Evolutionary conservation across 2,329 filamentous ascomycete genomes (phyloP), one percentile per base, ranked within the genome.

Genomic region (Trichoderma sp.): DNA sequence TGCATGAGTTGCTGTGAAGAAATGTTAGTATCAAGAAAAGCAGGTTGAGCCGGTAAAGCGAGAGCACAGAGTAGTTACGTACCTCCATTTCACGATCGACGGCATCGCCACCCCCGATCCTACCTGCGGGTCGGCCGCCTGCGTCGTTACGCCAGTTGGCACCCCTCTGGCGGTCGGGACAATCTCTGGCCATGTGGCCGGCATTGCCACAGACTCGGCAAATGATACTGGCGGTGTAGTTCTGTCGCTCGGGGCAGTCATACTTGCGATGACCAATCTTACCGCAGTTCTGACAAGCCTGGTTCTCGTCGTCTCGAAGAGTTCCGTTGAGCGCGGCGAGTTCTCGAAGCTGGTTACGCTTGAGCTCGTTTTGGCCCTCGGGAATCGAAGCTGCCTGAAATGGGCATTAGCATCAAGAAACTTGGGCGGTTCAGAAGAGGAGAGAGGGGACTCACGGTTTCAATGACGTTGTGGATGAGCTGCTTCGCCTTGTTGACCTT

Each of bases 401-500:
- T 2, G n/a, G 10, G 21, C 66, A 67, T 77, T 70, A 76, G 72
- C 55, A 67, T 7, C 17, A n/a, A 17, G 17, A 21, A 15, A 12
- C 12, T n/a, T 41, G 26, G 12, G 17, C n/a, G 28, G 10, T 39
- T 14, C 5, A 14, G 10, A 24, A 17, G 34, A 43, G 3, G 26
- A 5, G 19, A 7, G 26, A 86, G 6, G 26, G 3, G 26, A 86
- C 90, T 82, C 84, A 96, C 94, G 67, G 95, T 99, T 80, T 99
- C 95, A 75, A 99, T 98, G 74, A 99, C 91, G 71, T 98, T 97
- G 80, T 99, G 94, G 69, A 99, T 97, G 68, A 98, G 81, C 80
- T 96, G 93, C 84, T 98, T 99, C 70, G 95, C 95, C 81, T 98
- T 99, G 83, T 96, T 96, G 77, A 99, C 93, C 82, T 99, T 99